Conservation (phyloP, 441 rosid species). For the Adansonia gregorii region DNA sequence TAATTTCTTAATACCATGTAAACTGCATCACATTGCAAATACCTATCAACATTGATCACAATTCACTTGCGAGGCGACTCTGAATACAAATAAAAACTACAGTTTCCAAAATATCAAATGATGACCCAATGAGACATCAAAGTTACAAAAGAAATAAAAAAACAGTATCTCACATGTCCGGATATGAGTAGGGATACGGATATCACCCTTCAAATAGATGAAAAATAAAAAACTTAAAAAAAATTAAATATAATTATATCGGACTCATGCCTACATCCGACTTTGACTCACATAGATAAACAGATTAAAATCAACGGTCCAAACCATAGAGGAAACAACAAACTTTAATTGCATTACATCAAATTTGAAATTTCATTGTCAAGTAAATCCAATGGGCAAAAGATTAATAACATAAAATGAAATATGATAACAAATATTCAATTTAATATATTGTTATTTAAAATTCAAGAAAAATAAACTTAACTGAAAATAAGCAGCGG, state of each 20-base stretch:
- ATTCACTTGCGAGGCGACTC: not conserved
- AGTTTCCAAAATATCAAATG: not conserved
- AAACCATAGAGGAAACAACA: not conserved
- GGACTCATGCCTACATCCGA: no score
- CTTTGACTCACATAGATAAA: no score
- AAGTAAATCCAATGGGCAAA: not conserved
- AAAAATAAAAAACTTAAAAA: no score
- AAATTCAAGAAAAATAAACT: constrained; percentile 26
- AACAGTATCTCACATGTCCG: no score
- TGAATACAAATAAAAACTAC: not conserved
- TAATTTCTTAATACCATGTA: not conserved
- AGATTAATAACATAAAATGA: not conserved
- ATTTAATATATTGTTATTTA: not conserved
- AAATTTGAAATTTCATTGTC: not conserved
- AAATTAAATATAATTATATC: no score
- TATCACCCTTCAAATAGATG: no score
- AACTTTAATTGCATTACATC: not conserved
- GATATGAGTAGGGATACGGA: no score
- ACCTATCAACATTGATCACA: not conserved
- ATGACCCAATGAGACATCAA: not conserved
- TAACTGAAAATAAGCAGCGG: constrained; percentile 80
- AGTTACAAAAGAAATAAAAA: not conserved
- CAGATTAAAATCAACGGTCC: not conserved
- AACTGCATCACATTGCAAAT: not conserved
- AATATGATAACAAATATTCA: not conserved